These are phyloP conservation scores for Prosopis cineraria DNA, from an alignment of 306 rosid genomes.

Conservation along the genomic window DNA sequence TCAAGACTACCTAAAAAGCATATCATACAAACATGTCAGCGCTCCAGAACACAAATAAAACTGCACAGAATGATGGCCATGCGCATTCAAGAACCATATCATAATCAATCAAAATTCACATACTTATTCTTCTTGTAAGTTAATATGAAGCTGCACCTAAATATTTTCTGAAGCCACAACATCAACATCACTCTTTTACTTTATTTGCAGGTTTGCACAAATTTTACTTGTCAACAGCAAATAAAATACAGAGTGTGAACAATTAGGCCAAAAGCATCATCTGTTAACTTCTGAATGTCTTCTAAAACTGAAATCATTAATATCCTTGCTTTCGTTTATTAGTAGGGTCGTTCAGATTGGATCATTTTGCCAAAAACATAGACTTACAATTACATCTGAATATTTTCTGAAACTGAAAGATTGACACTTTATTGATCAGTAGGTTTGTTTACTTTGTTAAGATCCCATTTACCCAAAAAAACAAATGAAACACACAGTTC, in stretches of 20 bases:
- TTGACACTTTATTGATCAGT: background rate
- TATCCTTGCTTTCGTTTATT: background rate
- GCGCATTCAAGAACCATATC: background rate
- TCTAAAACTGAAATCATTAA: too few species aligned
- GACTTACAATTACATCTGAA: background rate
- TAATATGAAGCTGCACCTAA: background rate
- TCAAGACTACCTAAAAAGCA: constrained; percentile 59
- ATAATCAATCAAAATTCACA: background rate
- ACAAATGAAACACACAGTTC: background rate
- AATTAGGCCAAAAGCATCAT: too few species aligned
- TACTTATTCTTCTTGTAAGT: background rate
- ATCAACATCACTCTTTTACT: constrained; percentile 13
- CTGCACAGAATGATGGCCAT: constrained; percentile 1
- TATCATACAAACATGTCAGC: constrained; percentile 36
- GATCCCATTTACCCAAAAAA: background rate
- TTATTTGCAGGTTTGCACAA: background rate
- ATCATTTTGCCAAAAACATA: background rate
- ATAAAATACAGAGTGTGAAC: too few species aligned
- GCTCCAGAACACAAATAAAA: background rate
- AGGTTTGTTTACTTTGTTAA: background rate
- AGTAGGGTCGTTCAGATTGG: background rate
- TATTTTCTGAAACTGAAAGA: background rate
- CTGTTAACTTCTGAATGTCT: too few species aligned
- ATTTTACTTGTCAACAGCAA: background rate
- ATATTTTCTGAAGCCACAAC: constrained; percentile 12